phyloP scores from a whole-genome alignment of 2,329 filamentous ascomycete species.

The Paecilomyces sp. region DNA sequence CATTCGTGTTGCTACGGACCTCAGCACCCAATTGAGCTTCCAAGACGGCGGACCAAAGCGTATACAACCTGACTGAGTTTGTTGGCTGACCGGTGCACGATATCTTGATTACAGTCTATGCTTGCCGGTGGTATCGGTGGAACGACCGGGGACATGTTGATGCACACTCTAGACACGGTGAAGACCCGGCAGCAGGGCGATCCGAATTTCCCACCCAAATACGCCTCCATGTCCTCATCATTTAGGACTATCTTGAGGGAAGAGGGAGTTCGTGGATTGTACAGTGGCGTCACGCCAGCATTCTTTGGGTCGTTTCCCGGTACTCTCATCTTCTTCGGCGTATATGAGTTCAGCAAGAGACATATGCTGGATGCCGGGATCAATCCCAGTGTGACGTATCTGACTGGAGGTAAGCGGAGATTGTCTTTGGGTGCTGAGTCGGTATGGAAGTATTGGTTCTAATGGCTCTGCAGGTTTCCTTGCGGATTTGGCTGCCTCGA shows the following conservation, averaged over 20 bases:
- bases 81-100: constrained; percentile 9
- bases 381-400: constrained; percentile 75
- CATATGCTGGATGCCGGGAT: constrained; percentile 78
- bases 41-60: background rate
- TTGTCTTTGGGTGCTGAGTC: constrained; percentile 11
- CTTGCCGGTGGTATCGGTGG: constrained; percentile 89
- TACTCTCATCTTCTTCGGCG: constrained; percentile 91
- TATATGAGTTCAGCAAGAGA: constrained; percentile 92
- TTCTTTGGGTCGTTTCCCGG: constrained; percentile 88
- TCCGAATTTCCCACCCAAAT: constrained; percentile 85
- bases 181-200: constrained; percentile 98
- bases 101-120: constrained; percentile 61
- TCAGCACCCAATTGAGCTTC: background rate
- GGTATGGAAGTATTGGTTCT: constrained; percentile 2
- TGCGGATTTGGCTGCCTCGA: constrained; percentile 83
- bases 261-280: constrained; percentile 83
- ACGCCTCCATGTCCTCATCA: constrained; percentile 80
- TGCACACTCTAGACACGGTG: constrained; percentile 98
- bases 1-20: background rate
- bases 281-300: constrained; percentile 88
- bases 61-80: background rate
- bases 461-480: constrained; percentile 60
- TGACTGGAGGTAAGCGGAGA: constrained; percentile 61
- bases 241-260: constrained; percentile 91
- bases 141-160: constrained; percentile 89